Conservation (phyloP, 164 flowering plant species). For the Chimonanthus salicifolius region DNA sequence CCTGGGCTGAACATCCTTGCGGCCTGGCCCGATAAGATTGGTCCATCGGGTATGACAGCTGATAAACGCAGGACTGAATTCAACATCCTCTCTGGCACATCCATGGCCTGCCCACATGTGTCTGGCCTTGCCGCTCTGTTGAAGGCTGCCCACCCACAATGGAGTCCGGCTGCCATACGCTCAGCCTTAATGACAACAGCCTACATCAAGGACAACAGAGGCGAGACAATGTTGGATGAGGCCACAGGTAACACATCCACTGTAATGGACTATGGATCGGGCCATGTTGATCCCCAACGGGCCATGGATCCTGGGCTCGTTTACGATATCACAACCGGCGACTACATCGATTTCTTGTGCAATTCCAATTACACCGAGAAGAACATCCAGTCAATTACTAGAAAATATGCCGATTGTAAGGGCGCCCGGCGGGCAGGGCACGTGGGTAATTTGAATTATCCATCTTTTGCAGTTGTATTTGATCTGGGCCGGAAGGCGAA, state of each 20-base stretch:
- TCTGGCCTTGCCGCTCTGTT: constrained; percentile 86
- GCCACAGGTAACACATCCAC: constrained; percentile 68
- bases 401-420: constrained; percentile 54
- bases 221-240: constrained; percentile 64
- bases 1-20: constrained; percentile 95
- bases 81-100: constrained; percentile 86
- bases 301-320: constrained; percentile 91
- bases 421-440: constrained; percentile 60
- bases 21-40: constrained; percentile 83
- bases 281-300: constrained; percentile 80
- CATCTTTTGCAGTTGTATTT: constrained; percentile 65
- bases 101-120: constrained; percentile 98
- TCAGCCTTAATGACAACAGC: constrained; percentile 96
- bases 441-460: constrained; percentile 83
- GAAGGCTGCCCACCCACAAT: constrained; percentile 86
- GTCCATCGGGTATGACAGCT: constrained; percentile 61
- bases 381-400: constrained; percentile 48
- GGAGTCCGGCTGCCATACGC: constrained; percentile 87
- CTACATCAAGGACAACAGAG: constrained; percentile 53
- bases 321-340: constrained; percentile 52
- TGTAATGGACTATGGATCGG: constrained; percentile 76
- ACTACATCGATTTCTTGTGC: constrained; percentile 79
- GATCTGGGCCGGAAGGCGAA: constrained; percentile 47
- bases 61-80: constrained; percentile 70
- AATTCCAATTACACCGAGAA: constrained; percentile 61